phyloP scores from a whole-genome alignment of 345 rosid genomes.

The Gossypium raimondii region DNA sequence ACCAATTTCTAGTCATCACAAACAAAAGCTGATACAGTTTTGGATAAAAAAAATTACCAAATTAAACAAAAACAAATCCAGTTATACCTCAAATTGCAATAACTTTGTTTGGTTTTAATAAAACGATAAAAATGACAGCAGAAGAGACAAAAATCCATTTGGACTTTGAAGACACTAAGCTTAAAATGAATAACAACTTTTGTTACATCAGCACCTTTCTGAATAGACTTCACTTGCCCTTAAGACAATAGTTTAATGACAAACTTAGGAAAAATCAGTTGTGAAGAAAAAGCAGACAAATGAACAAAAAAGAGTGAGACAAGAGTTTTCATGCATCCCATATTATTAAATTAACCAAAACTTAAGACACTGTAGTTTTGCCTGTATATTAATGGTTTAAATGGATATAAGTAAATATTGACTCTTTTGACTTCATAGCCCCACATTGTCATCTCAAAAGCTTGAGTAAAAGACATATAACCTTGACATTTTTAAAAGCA shows the following conservation, averaged over 20 bases:
- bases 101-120: no score
- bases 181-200: neutral
- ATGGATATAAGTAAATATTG: constrained; percentile 1
- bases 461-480: neutral
- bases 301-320: neutral
- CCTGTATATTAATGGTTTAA: neutral
- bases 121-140: neutral
- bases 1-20: no score
- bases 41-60: no score
- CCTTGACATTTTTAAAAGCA: neutral
- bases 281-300: constrained; percentile 7
- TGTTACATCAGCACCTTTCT: constrained; percentile 5
- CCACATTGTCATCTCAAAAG: constrained; percentile 9
- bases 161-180: neutral
- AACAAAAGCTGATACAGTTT: no score
- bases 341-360: neutral
- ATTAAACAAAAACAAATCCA: no score
- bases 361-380: neutral
- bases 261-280: neutral
- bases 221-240: constrained; percentile 14
- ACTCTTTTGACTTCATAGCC: neutral
- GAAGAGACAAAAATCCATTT: neutral
- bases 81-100: no score
- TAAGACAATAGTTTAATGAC: constrained; percentile 2
- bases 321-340: constrained; percentile 10